phyloP scores from a whole-genome alignment of 1,284 basidiomycete genomes.

The Volvariella surrecta region DNA sequence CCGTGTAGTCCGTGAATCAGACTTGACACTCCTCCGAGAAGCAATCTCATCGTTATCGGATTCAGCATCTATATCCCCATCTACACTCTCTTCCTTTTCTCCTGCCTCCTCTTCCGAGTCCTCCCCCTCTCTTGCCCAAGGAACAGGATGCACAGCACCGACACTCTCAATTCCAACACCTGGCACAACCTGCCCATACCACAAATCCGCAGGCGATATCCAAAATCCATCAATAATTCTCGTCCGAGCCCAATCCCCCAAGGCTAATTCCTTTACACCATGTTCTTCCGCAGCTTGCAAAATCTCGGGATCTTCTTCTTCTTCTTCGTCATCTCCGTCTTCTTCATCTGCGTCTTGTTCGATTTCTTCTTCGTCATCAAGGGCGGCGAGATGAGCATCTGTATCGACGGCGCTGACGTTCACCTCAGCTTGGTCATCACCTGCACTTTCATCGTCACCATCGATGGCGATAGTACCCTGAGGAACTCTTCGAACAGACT shows the following conservation, averaged over 20 bases:
- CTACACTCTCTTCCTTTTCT: slow-evolving; percentile 10
- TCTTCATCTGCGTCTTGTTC: slow-evolving; percentile 32
- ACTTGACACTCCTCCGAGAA: slow-evolving; percentile 1
- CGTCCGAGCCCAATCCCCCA: slow-evolving; percentile 64
- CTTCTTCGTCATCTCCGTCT: slow-evolving; percentile 20
- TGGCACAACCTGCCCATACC: slow-evolving; percentile 36
- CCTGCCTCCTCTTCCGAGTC: slow-evolving; percentile 11
- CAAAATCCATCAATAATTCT: slow-evolving; percentile 67
- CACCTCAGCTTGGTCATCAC: too few relatives aligned
- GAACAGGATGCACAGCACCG: slow-evolving; percentile 54
- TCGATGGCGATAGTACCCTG: slow-evolving; percentile 4
- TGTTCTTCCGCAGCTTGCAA: slow-evolving; percentile 53
- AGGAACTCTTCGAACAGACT: too few relatives aligned
- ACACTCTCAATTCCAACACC: slow-evolving; percentile 29
- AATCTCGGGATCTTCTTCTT: slow-evolving; percentile 52
- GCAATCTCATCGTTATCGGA: not conserved
- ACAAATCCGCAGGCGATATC: slow-evolving; percentile 63
- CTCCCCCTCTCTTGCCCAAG: slow-evolving; percentile 40
- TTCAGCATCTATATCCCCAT: not conserved
- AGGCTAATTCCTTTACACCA: slow-evolving; percentile 53
- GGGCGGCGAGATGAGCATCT: too few relatives aligned
- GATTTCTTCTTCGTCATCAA: slow-evolving; percentile 30
- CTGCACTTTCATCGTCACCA: too few relatives aligned
- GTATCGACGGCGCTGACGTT: too few relatives aligned
- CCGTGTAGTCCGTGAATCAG: not conserved